phyloP scores from a whole-genome alignment of 2,329 filamentous ascomycete species.

The Paecilomyces sp. region DNA sequence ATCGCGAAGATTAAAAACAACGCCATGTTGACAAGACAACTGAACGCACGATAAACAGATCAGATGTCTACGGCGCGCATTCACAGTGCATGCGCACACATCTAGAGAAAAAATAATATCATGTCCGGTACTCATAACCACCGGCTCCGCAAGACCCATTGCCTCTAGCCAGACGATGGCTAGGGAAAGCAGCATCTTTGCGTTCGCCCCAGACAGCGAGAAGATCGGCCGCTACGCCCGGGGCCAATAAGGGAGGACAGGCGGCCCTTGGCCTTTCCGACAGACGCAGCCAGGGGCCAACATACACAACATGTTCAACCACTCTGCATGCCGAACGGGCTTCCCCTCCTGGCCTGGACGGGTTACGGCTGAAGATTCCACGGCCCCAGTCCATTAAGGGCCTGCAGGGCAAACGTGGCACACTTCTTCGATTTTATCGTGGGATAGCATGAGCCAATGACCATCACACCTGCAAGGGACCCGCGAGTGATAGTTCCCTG shows the following conservation, averaged over 20 bases:
- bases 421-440: constrained; percentile 2
- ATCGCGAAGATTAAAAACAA: neutral
- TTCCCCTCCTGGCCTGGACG: neutral
- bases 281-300: neutral
- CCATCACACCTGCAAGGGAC: constrained; percentile 4
- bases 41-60: neutral
- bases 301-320: neutral
- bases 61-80: neutral
- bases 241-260: neutral
- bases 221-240: neutral
- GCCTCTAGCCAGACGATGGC: neutral
- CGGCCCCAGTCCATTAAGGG: neutral
- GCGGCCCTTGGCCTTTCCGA: neutral
- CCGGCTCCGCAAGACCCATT: neutral
- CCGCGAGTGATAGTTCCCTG: neutral
- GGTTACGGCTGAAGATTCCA: constrained; percentile 2
- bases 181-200: neutral
- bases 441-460: constrained; percentile 2
- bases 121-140: neutral
- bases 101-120: neutral
- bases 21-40: neutral
- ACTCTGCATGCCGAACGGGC: neutral
- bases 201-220: neutral
- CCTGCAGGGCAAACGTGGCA: constrained; percentile 2
- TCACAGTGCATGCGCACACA: neutral